Conservation (phyloP, 495 filamentous ascomycete species). For the Xylaria cubensis region DNA sequence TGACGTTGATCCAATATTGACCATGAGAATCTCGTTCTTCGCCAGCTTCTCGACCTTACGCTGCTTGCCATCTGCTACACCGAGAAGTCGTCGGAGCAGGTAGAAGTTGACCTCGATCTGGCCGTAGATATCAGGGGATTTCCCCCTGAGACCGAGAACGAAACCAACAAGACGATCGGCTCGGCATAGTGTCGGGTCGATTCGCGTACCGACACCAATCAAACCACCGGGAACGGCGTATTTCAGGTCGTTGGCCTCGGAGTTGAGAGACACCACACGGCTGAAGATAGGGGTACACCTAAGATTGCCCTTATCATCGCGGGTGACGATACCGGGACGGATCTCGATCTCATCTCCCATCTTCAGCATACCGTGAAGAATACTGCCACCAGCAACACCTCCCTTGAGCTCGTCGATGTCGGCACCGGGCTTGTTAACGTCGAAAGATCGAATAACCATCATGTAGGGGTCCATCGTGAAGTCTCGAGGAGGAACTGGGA, state of each 20-base stretch:
- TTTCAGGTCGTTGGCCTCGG: conserved; percentile 96
- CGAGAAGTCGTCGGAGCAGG: conserved; percentile 87
- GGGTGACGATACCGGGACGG: conserved; percentile 90
- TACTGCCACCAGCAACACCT: conserved; percentile 96
- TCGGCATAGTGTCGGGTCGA: conserved; percentile 96
- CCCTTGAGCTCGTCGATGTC: conserved; percentile 99
- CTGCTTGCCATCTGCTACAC: conserved; percentile 98
- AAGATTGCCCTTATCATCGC: conserved; percentile 91
- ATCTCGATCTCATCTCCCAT: conserved; percentile 98
- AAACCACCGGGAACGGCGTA: conserved; percentile 97
- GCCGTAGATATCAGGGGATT: conserved; percentile 91
- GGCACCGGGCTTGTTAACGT: conserved; percentile 99
- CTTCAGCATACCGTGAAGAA: conserved; percentile 94
- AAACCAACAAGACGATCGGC: conserved; percentile 98
- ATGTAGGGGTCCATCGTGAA: conserved; percentile 92
- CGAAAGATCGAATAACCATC: conserved; percentile 98
- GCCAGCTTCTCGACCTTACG: conserved; percentile 96
- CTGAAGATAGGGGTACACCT: conserved; percentile 97
- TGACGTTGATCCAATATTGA: conserved; percentile 97
- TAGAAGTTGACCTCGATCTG: conserved; percentile 99
- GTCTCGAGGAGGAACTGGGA: conserved; percentile 88
- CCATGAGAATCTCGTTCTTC: conserved; percentile 99
- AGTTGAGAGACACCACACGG: conserved; percentile 91
- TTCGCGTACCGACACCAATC: conserved; percentile 95
- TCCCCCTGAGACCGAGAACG: conserved; percentile 92